Evolutionary conservation across 2,329 filamentous ascomycete genomes (phyloP), one percentile per base, ranked within the genome.

Genomic region (Aspergillus costaricaensis): DNA sequence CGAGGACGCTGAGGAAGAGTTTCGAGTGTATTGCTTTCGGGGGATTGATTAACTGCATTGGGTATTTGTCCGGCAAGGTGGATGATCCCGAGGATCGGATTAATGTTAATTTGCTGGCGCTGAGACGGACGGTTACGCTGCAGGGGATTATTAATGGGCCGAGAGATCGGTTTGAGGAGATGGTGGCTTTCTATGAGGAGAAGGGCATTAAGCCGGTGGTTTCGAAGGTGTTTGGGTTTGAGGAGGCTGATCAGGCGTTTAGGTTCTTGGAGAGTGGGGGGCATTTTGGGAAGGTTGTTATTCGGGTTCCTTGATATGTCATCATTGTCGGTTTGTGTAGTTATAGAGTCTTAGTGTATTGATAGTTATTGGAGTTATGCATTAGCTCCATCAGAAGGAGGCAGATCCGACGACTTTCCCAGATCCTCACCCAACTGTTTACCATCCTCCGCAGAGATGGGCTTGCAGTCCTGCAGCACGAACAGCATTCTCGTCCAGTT

Each of bases 61-160:
- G 82, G 0, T 81, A 83, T 56, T 65, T 82, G 0, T 79, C 76
- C 0, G 80, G 79, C 38, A 86, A 89, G 71, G 77, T 85, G 61
- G 86, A 88, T 65, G 79, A 78, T 0, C 72, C 76, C 4, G 82
- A 79, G 0, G 83, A 86, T 70, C 72, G 84, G 48, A 76, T 83
- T 7, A 87, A 88, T 63, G 82, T 87, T 14, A 89, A 89, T 66
- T 74, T 89, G 27, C 75, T 85, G 17, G 79, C 81, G 2, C 66
- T 85, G 48, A 75, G 77, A 62, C 75, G 81, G 21, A 85, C 80
- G 44, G 80, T 84, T 1, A 85, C 82, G 1, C 67, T 85, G 7
- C 84, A 83, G 70, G 83, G 88, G 0, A 82, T 89, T 6, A 67
- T 89, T 27, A 88, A 89, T 70, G 88, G 87, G 0, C 86, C 87